Percentiles rank a stretch among this genome's conserved stretches.
Conservation (phyloP, 2,329 filamentous ascomycete species). For the Whalleya microplaca region DNA sequence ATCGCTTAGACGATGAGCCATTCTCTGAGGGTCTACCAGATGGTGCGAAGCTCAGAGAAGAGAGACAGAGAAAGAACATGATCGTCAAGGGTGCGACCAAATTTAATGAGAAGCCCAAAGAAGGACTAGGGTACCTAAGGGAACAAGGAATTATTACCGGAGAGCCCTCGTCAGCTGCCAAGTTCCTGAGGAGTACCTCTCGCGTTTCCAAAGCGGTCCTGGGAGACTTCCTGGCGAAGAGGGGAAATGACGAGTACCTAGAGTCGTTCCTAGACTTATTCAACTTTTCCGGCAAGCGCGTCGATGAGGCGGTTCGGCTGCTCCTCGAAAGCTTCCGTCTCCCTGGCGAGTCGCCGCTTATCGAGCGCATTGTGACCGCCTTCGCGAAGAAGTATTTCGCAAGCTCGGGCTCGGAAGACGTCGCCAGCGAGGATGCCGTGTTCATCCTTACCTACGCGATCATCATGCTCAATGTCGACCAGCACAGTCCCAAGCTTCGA, state of each 20-base stretch:
- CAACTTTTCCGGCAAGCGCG: constrained; percentile 82
- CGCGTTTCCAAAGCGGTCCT: constrained; percentile 88
- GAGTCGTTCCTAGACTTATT: constrained; percentile 85
- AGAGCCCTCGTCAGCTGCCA: constrained; percentile 78
- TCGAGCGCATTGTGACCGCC: constrained; percentile 85
- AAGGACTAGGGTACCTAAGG: constrained; percentile 82
- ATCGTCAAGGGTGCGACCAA: constrained; percentile 87
- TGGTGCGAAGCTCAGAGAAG: constrained; percentile 65
- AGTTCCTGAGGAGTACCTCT: constrained; percentile 84
- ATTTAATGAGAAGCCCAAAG: constrained; percentile 95
- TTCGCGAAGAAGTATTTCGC: constrained; percentile 86
- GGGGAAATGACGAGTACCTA: constrained; percentile 81
- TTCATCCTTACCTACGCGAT: constrained; percentile 94
- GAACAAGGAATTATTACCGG: constrained; percentile 84
- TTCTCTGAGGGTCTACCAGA: constrained; percentile 68
- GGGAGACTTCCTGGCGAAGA: constrained; percentile 92
- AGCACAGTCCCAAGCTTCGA: constrained; percentile 91
- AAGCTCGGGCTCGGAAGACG: constrained; percentile 69
- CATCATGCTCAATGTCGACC: constrained; percentile 96
- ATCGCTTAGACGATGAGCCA: constrained; percentile 76
- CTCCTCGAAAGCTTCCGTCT: constrained; percentile 92
- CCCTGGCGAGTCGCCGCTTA: constrained; percentile 89
- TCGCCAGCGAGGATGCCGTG: constrained; percentile 84
- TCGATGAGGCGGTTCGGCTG: constrained; percentile 86
- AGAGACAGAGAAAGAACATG: constrained; percentile 79